Conservation (phyloP, 2,329 filamentous ascomycete genomes). For the Neonectria faginata region DNA sequence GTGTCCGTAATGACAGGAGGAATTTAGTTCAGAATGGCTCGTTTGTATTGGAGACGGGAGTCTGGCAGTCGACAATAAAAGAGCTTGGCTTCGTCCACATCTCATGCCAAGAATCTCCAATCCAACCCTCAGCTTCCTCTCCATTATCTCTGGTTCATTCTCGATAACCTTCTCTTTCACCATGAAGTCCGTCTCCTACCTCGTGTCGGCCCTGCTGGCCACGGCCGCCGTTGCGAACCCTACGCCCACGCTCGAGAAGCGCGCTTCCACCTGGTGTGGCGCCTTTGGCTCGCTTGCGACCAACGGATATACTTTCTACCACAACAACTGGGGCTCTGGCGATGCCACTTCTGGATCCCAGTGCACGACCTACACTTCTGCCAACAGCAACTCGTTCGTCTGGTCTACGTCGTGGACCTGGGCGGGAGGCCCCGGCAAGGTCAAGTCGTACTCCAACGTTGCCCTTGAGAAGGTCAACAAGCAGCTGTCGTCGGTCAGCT, state of each 20-base stretch:
- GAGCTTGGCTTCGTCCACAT: neutral
- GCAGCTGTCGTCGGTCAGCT: conserved; percentile 50
- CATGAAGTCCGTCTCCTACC: conserved; percentile 39
- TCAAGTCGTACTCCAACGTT: conserved; percentile 61
- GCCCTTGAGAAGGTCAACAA: conserved; percentile 53
- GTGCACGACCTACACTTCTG: conserved; percentile 55
- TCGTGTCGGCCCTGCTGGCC: conserved; percentile 47
- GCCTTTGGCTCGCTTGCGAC: conserved; percentile 53
- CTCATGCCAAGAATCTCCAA: neutral
- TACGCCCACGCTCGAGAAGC: conserved; percentile 49
- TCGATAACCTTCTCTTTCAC: conserved; percentile 3
- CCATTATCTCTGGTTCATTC: no score
- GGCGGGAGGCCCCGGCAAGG: conserved; percentile 52
- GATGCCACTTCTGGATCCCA: conserved; percentile 53
- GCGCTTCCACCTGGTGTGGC: conserved; percentile 52
- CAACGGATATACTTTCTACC: conserved; percentile 62
- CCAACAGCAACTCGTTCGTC: conserved; percentile 49
- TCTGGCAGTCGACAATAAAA: neutral
- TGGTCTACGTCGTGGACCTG: conserved; percentile 59
- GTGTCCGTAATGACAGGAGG: conserved; percentile 18
- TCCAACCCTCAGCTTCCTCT: neutral
- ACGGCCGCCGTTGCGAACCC: conserved; percentile 45
- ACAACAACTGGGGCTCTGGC: conserved; percentile 63
- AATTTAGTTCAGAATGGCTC: neutral
- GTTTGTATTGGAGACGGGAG: neutral